Evolutionary conservation across 225 moss, liverwort and hornwort species (phyloP), one percentile per base, ranked within the genome.

Genomic region (Ulota crispa): DNA sequence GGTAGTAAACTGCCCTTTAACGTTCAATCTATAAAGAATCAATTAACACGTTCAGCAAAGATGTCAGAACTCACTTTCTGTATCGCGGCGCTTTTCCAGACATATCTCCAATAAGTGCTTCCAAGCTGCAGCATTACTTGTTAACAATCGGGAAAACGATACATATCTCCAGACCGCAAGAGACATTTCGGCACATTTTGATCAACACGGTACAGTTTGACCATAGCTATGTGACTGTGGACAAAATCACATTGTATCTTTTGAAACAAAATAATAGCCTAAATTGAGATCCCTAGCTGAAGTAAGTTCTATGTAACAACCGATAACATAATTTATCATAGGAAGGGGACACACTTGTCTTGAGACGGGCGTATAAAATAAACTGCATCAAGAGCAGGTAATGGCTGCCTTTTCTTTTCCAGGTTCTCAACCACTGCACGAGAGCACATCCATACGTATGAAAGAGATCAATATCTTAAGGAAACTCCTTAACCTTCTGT

Each of bases 381-480:
- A 53, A 99, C 89, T 36, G 93, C 99, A 64, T 99, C 94, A 69
- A 95, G 91, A 63, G 92, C 89, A 67, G 96, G 94, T 70, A 99
- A 79, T 47, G 99, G 93, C 73, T 96, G 96, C 80, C 99, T 94
- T 55, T 91, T 84, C 72, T 96, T 92, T 32, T 87, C 93, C 62
- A 99, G 47, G 80, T 84, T 92, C 82, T 99, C 96, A 20, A 99
- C 90, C 88, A 99, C 99, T 99, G 89, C 86, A 91, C 21, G 16
- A 18, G 64, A 68, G 64, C 56, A 57, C 56, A 37, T 37, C 36
- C 14, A 52, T 21, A 11, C 4, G 52, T 14, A 28, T 74, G 14
- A 73, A 78, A 53, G 37, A 9, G 16, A 37, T 56, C 50, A 59
- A 1, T 43, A 60, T 59, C 68, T 6, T 6, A 67, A 34, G 27